A percentile compares a stretch with the other conserved stretches of the same genome.
Evolutionary conservation across 257 asterid species (phyloP).

Genomic region (Solanum rostratum): DNA sequence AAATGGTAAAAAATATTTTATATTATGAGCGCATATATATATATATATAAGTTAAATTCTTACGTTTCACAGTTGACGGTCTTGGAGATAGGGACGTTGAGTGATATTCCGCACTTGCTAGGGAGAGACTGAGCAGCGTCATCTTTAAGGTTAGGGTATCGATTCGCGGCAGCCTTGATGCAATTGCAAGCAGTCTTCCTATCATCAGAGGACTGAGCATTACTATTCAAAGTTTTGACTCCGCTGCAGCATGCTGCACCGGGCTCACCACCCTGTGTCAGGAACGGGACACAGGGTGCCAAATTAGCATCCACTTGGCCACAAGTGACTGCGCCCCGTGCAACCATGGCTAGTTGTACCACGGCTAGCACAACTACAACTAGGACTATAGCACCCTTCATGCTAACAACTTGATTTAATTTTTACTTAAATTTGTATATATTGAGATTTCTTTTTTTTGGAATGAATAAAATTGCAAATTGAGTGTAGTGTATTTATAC

Average conservation of each 20-base stretch:
- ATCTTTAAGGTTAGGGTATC: conserved; percentile 19
- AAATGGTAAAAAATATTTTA: background rate
- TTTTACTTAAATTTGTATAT: background rate
- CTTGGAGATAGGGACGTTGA: conserved; percentile 33
- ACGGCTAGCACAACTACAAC: background rate
- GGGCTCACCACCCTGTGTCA: conserved; percentile 16
- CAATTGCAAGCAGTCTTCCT: conserved; percentile 24
- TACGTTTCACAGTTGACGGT: conserved; percentile 25
- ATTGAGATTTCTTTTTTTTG: background rate
- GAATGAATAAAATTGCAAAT: background rate
- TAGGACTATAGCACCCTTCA: background rate
- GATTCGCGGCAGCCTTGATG: conserved; percentile 23
- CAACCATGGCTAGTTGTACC: background rate
- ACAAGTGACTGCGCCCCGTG: conserved; percentile 1
- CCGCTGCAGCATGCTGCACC: conserved; percentile 18
- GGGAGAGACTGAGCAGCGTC: conserved; percentile 26
- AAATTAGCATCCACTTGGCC: conserved; percentile 22
- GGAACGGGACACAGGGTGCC: conserved; percentile 23
- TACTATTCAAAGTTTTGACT: conserved; percentile 8
- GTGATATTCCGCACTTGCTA: conserved; percentile 14
- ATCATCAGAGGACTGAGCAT: conserved; percentile 8
- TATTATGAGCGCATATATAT: background rate
- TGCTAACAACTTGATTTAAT: background rate
- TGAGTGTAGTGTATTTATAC: background rate
- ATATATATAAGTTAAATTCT: background rate